Evolutionary conservation across 345 rosid genomes (phyloP), one percentile per base, ranked within the genome.

Genomic region (Capsella bursapastoris): DNA sequence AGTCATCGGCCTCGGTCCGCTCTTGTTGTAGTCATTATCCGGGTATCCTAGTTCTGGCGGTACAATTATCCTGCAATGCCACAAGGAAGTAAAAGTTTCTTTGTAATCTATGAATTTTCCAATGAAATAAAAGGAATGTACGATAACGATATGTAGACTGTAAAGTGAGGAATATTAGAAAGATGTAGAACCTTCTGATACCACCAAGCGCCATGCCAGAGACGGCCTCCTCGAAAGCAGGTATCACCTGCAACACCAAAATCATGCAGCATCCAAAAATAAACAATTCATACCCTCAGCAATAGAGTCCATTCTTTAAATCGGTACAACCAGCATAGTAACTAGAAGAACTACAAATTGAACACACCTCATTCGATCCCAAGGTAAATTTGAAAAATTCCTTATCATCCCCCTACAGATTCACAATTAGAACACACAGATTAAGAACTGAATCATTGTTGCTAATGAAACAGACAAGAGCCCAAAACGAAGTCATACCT

Each of bases 11-110:
- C 75, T 85, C 40, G 97, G 97, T 7, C 78, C 96, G 57, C 92
- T 85, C 77, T 74, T 90, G 84, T 85, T 94, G 90, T 34, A 90
- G 79, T 91, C 96, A 80, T 88, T 88, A 66, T 78, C 97, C 12
- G 98, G 98, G 83, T 91, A 91, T 79, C 97, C 98, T 66, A 91
- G 69, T 68, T 94, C 98, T 15, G 98, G 98, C 2, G 96, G 98
- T 77, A 91, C 98, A 82, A 88, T 81, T 75, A 91, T 83, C 97
- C 97, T 91, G 96, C 88, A 84, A 76, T 75, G 78, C 87, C 84
- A 68, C 80, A 41, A 5, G 9, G 72, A 75, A 10, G 45, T 18
- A 13, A 22, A 22, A 27, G 52, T 22, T 15, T 35, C 12, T 58
- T n/a, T 34, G 50, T 22, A 32, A 29, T 64, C 35, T 9, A 44